Conservation (phyloP, 2,329 filamentous ascomycete genomes). For the Ascocoryne sarcoides region DNA sequence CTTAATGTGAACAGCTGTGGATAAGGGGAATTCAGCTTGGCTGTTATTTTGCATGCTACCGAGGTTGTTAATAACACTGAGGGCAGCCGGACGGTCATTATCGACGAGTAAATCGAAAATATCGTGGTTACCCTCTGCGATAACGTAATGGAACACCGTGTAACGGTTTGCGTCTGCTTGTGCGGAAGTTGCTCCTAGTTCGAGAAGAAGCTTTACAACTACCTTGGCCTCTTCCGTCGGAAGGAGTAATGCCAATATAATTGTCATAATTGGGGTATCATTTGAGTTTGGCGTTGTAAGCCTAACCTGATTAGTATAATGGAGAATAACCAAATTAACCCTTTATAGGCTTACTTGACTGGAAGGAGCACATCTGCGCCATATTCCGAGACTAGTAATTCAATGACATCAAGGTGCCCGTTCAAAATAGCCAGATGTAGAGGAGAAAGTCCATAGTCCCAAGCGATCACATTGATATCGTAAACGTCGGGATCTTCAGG, state of each 20-base stretch:
- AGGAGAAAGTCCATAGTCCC: slow-evolving; percentile 67
- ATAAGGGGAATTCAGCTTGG: slow-evolving; percentile 41
- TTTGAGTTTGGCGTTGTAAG: slow-evolving; percentile 23
- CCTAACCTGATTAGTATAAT: background rate
- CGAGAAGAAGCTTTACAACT: slow-evolving; percentile 57
- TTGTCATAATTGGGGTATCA: slow-evolving; percentile 48
- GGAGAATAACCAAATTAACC: too few relatives aligned
- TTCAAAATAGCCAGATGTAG: slow-evolving; percentile 71
- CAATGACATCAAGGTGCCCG: slow-evolving; percentile 61
- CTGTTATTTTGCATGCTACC: slow-evolving; percentile 29
- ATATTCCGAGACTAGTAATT: slow-evolving; percentile 61
- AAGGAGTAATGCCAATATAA: slow-evolving; percentile 59
- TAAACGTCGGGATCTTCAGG: slow-evolving; percentile 69
- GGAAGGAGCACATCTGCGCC: slow-evolving; percentile 71
- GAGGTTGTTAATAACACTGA: slow-evolving; percentile 59
- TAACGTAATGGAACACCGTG: slow-evolving; percentile 59
- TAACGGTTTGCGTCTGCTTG: slow-evolving; percentile 59
- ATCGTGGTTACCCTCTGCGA: slow-evolving; percentile 40
- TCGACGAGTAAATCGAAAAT: slow-evolving; percentile 42
- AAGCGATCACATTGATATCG: slow-evolving; percentile 68
- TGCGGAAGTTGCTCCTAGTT: slow-evolving; percentile 61
- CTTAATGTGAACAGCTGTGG: slow-evolving; percentile 46
- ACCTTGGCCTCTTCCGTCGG: slow-evolving; percentile 52
- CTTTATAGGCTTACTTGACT: slow-evolving; percentile 42
- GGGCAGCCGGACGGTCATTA: slow-evolving; percentile 50